Conservation (phyloP, 805 yeast genomes). For the Lachancea kluyveri region DNA sequence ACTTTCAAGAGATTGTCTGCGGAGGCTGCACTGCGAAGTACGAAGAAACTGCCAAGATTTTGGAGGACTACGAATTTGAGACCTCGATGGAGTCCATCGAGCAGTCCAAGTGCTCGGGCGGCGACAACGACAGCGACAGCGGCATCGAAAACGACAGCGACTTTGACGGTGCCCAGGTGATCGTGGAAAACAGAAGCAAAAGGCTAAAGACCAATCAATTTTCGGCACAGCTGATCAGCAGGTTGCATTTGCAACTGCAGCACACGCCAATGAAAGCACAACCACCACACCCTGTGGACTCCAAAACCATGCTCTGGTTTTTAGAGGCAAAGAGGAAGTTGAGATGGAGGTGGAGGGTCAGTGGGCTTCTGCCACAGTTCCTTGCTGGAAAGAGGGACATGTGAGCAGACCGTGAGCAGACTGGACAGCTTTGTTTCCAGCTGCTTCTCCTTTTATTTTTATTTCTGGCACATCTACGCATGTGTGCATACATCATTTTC, state of each 20-base stretch:
- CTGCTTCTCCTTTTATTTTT: too few species aligned
- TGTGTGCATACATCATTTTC: too few species aligned
- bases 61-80: constrained; percentile 36
- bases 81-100: constrained; percentile 17
- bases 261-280: constrained; percentile 1
- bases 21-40: constrained; percentile 54
- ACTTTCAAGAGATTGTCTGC: constrained; percentile 54
- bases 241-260: constrained; percentile 29
- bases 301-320: constrained; percentile 28
- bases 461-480: too few species aligned
- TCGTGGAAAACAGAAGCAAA: constrained; percentile 6
- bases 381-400: constrained; percentile 10
- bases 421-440: too few species aligned
- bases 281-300: constrained; percentile 11
- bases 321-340: constrained; percentile 35
- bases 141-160: constrained; percentile 8
- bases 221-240: constrained; percentile 28
- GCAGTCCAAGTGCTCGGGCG: too few species aligned
- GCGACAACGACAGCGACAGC: constrained; percentile 6
- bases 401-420: neutral
- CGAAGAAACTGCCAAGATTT: constrained; percentile 40
- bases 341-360: constrained; percentile 47
- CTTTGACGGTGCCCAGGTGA: constrained; percentile 5
- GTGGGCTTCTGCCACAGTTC: constrained; percentile 38
- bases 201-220: constrained; percentile 15